These are phyloP conservation scores for Arthrobotrys sphaeroides DNA, from an alignment of 2,329 filamentous ascomycete genomes.

Conservation along the genomic window DNA sequence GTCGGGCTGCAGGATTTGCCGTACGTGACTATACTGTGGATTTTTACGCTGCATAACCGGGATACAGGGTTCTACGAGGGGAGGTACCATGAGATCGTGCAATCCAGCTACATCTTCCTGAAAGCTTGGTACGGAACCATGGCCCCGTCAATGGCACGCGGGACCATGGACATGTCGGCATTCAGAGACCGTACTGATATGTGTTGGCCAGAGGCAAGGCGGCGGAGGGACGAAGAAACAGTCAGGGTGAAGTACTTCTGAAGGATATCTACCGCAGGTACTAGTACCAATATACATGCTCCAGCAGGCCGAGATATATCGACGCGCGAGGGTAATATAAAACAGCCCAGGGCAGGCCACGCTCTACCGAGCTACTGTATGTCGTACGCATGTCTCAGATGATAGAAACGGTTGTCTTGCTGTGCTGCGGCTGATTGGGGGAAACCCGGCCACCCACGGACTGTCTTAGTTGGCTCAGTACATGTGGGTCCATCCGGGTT, in stretches of 20 bases:
- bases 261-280: neutral
- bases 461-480: constrained; percentile 8
- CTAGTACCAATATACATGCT: no score
- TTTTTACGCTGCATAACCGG: constrained; percentile 30
- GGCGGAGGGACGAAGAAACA: neutral
- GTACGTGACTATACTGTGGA: neutral
- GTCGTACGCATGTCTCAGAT: constrained; percentile 14
- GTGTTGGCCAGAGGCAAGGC: constrained; percentile 25
- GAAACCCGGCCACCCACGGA: constrained; percentile 6
- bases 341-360: neutral
- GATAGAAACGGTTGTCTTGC: constrained; percentile 4
- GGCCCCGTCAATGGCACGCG: neutral
- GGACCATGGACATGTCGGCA: neutral
- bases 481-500: constrained; percentile 13
- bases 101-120: constrained; percentile 33
- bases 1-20: constrained; percentile 36
- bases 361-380: neutral
- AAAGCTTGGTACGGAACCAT: constrained; percentile 21
- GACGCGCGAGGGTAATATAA: no score
- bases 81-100: neutral
- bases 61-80: neutral
- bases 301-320: no score
- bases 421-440: constrained; percentile 5
- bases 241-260: neutral
- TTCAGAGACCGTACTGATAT: neutral